Evolutionary conservation across 177 flowering plant genomes (phyloP), one percentile per base, ranked within the genome.

Genomic region (Vitis hybrid): DNA sequence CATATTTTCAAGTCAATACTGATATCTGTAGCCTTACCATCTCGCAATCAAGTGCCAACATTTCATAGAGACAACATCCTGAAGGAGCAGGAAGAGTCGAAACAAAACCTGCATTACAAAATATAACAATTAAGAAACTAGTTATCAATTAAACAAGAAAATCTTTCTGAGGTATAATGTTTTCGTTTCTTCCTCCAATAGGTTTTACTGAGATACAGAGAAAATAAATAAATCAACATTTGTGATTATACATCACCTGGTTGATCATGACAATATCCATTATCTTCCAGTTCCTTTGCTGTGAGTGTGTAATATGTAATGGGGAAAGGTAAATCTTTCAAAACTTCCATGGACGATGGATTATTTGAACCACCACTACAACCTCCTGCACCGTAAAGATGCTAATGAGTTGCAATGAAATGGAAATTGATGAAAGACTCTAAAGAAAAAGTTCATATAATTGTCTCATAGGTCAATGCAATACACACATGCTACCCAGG

Each of bases 1-100:
- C 51, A 14, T 3, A 50, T 33, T 17, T 19, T 56, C 5, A 31
- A 33, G 14, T 8, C 15, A 52, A 56, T 8, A 18, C 10, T 47
- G 51, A 68, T 49, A 64, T 31, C 1, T 61, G 31, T 18, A 64
- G 24, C 59, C 82, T 75, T 86, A 94, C 99, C 99, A 96, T 96
- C 83, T 96, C 99, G 78, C 99, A 96, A 65, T 96, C 99, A 82
- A 96, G 89, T 49, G 95, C 97, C 79, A 92, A 75, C 67, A 96
- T 79, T 61, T 90, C 91, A 81, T 86, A 56, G 12, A 74, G 74
- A 66, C 86, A 69, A 70, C 85, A 82, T 74, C 92, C 98, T 59
- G 73, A 68, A 67, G 98, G 95, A 71, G 97, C 82, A 58, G 95
- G 85, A 78, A 79, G 73, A 68, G 98, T 92, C 19, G 93, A 86